These are phyloP conservation scores for Trichoderma sp. DNA, from an alignment of 2,329 filamentous ascomycete species.

Conservation along the genomic window DNA sequence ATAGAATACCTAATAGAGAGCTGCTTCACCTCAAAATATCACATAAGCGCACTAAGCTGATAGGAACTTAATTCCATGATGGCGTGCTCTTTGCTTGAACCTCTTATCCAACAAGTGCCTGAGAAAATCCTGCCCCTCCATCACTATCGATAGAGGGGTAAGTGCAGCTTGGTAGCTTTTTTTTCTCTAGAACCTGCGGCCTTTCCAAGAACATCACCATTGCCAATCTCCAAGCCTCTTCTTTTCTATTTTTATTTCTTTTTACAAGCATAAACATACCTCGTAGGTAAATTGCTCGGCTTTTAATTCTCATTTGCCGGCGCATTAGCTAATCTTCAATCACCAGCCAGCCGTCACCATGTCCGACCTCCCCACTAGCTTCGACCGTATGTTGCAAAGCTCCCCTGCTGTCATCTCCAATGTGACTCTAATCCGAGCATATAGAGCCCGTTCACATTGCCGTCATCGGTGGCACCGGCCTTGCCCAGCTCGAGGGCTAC, in stretches of 20 bases:
- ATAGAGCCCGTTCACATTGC: conserved; percentile 74
- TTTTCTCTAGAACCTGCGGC: neutral
- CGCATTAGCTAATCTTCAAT: neutral
- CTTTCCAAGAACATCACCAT: neutral
- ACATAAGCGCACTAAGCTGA: neutral
- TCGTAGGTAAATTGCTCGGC: no score
- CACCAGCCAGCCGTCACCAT: conserved; percentile 34
- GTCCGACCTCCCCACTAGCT: conserved; percentile 55
- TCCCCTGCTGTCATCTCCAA: neutral
- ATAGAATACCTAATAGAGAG: neutral
- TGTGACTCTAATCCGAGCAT: neutral
- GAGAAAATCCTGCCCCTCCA: conserved; percentile 11
- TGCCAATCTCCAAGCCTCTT: neutral
- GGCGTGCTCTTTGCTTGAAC: conserved; percentile 1
- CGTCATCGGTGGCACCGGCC: conserved; percentile 89
- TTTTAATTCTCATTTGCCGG: neutral
- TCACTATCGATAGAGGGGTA: conserved; percentile 16
- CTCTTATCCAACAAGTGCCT: neutral
- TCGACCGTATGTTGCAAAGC: conserved; percentile 49
- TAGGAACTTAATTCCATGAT: neutral
- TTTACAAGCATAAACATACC: neutral
- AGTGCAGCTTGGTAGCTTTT: neutral
- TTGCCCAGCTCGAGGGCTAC: conserved; percentile 83
- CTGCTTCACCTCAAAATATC: neutral
- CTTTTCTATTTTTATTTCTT: neutral